Conservation (phyloP, 345 rosid genomes). For the Hypericum androsaemum region DNA sequence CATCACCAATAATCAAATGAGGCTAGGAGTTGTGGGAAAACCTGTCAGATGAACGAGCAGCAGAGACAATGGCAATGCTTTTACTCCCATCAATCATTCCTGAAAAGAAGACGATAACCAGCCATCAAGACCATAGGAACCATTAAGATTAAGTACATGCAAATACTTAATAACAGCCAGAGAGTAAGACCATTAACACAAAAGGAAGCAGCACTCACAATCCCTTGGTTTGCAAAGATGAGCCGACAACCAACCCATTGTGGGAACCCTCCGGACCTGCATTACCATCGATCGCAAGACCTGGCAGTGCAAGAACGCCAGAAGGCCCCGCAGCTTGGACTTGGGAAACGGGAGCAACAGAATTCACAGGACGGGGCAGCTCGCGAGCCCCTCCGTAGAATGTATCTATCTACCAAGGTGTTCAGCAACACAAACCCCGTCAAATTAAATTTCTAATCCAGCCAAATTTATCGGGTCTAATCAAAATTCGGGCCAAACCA, state of each 20-base stretch:
- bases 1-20: not conserved
- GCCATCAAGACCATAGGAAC: slow-evolving; percentile 1
- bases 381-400: slow-evolving; percentile 56
- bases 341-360: slow-evolving; percentile 13
- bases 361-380: slow-evolving; percentile 28
- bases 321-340: slow-evolving; percentile 35
- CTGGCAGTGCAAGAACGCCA: slow-evolving; percentile 61
- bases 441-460: slow-evolving; percentile 1
- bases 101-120: slow-evolving; percentile 15
- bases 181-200: not conserved
- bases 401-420: slow-evolving; percentile 32
- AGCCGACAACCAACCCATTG: too few relatives aligned
- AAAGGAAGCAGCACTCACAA: slow-evolving; percentile 30
- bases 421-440: not conserved
- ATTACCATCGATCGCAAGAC: too few relatives aligned
- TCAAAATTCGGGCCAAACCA: not conserved
- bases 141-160: too few relatives aligned
- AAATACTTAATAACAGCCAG: not conserved
- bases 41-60: slow-evolving; percentile 73
- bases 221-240: slow-evolving; percentile 39
- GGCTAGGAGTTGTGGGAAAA: slow-evolving; percentile 15
- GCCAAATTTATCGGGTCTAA: slow-evolving; percentile 9
- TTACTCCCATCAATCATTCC: slow-evolving; percentile 53
- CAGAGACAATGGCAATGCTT: slow-evolving; percentile 52
- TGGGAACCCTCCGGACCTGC: too few relatives aligned